phyloP scores from a whole-genome alignment of 1,139 yeast species.

The Geotrichum aggregatum region DNA sequence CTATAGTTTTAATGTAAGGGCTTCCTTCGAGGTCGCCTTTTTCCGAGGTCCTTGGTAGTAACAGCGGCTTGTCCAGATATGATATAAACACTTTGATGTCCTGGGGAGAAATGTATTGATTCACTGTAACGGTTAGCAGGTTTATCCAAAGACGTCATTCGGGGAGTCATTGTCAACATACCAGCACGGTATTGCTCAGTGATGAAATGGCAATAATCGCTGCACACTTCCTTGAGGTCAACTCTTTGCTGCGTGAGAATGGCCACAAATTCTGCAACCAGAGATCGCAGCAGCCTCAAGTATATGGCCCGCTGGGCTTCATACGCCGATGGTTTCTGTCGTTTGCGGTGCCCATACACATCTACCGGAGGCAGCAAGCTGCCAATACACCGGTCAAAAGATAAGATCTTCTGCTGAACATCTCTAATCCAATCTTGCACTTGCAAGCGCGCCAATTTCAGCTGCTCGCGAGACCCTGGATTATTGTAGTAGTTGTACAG shows the following conservation, averaged over 20 bases:
- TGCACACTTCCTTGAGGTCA: constrained; percentile 15
- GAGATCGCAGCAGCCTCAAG: neutral
- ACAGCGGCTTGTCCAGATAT: constrained; percentile 6
- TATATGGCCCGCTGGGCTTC: neutral
- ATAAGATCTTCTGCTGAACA: constrained; percentile 4
- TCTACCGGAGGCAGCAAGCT: neutral
- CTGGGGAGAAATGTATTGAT: constrained; percentile 12
- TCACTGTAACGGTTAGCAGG: constrained; percentile 1
- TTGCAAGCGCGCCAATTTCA: constrained; percentile 1
- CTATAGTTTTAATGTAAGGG: constrained; percentile 8
- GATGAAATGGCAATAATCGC: constrained; percentile 13
- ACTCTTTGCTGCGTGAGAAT: constrained; percentile 2
- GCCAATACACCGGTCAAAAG: constrained; percentile 1
- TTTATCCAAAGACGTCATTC: too few relatives aligned
- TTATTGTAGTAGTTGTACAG: constrained; percentile 2
- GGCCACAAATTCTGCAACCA: constrained; percentile 1
- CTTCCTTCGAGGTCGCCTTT: constrained; percentile 3
- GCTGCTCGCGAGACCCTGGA: constrained; percentile 10
- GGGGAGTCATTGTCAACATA: too few relatives aligned
- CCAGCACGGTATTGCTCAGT: constrained; percentile 12
- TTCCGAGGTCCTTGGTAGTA: constrained; percentile 5
- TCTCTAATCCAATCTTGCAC: constrained; percentile 9
- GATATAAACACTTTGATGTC: constrained; percentile 12
- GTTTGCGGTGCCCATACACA: neutral
- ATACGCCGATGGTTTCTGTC: neutral